Evolutionary conservation across 106 monocot species (phyloP).

Genomic region (Dendrobium huoshanense): DNA sequence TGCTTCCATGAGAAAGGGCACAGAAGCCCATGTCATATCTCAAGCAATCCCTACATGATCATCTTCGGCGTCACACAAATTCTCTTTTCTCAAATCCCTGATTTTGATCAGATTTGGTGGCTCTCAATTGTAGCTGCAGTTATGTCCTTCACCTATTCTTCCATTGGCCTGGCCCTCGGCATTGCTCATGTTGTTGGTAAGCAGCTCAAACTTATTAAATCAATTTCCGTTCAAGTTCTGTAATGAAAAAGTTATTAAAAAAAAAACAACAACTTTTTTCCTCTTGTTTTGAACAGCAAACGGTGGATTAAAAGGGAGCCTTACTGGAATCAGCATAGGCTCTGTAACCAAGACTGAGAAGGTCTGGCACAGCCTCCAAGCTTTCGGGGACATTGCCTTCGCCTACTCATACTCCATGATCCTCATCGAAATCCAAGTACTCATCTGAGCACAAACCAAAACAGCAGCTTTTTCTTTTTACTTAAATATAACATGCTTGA

Average conservation of each 20-base stretch:
- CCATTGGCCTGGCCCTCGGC: slow-evolving; percentile 44
- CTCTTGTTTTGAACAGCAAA: slow-evolving; percentile 23
- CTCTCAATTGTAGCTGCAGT: slow-evolving; percentile 47
- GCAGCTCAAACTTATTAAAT: neutral
- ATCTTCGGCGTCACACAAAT: slow-evolving; percentile 35
- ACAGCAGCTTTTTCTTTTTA: neutral
- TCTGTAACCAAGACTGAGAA: slow-evolving; percentile 44
- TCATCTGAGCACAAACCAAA: neutral
- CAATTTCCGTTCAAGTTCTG: neutral
- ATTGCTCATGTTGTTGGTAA: slow-evolving; percentile 40
- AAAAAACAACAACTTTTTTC: neutral
- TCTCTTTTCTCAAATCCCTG: slow-evolving; percentile 48
- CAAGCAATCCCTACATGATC: slow-evolving; percentile 50
- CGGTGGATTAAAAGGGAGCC: slow-evolving; percentile 48
- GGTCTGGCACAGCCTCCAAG: slow-evolving; percentile 78
- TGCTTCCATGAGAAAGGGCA: slow-evolving; percentile 54
- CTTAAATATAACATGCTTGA: neutral
- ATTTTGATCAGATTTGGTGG: slow-evolving; percentile 63
- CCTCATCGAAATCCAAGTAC: slow-evolving; percentile 92
- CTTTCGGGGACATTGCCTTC: slow-evolving; percentile 86
- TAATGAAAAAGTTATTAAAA: neutral
- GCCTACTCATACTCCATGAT: slow-evolving; percentile 93
- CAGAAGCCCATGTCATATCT: slow-evolving; percentile 28
- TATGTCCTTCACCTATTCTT: slow-evolving; percentile 61
- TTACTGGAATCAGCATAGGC: slow-evolving; percentile 57